phyloP scores from a whole-genome alignment of 306 rosid species.

The Casuarina glauca region DNA sequence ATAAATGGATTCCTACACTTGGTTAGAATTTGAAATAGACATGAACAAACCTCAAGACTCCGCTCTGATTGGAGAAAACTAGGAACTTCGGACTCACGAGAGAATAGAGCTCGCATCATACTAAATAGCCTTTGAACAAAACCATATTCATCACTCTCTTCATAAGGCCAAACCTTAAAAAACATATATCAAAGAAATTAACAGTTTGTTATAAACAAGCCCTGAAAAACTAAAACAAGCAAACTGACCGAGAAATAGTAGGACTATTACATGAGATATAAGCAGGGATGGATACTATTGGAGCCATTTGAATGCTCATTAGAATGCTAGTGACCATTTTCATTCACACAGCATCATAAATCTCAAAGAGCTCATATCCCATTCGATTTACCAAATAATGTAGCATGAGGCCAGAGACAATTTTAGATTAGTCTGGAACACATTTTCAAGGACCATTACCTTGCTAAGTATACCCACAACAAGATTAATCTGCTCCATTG shows the following conservation, averaged over 20 bases:
- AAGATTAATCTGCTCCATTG: slow-evolving; percentile 86
- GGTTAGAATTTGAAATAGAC: background rate
- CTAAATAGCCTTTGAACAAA: slow-evolving; percentile 93
- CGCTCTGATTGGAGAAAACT: slow-evolving; percentile 48
- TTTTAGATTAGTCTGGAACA: slow-evolving; percentile 10
- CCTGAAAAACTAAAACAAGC: slow-evolving; percentile 18
- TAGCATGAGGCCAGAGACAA: slow-evolving; percentile 11
- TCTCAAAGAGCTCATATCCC: slow-evolving; percentile 7
- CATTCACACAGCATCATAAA: background rate
- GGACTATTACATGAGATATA: background rate
- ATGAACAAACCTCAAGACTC: slow-evolving; percentile 57
- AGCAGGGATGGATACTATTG: background rate
- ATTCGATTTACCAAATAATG: background rate
- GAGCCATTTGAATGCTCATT: background rate
- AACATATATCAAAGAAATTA: too few relatives aligned
- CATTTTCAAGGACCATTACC: slow-evolving; percentile 43
- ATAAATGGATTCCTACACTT: background rate
- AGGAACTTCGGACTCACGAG: slow-evolving; percentile 52
- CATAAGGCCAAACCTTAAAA: slow-evolving; percentile 91
- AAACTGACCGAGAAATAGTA: background rate
- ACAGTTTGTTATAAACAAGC: background rate
- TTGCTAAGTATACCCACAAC: slow-evolving; percentile 92
- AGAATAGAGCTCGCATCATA: slow-evolving; percentile 73
- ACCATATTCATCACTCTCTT: slow-evolving; percentile 73
- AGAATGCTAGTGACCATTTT: slow-evolving; percentile 16